Conservation (phyloP, 371 early-diverging fungal genomes). For the Mortierella sp. region DNA sequence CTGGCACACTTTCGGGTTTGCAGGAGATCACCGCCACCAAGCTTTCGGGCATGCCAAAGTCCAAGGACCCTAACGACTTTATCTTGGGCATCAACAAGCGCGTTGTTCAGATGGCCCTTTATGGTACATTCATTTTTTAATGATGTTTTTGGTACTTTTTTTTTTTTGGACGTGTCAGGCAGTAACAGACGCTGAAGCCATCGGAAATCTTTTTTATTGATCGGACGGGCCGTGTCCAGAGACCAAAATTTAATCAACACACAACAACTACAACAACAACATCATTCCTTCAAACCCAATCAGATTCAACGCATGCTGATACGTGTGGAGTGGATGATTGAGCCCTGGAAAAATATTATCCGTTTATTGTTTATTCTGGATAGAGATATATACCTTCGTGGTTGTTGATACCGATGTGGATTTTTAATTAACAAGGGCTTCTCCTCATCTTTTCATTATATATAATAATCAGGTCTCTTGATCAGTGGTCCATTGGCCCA, state of each 20-base stretch:
- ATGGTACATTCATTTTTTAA: constrained; percentile 67
- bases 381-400: neutral
- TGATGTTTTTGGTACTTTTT: neutral
- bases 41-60: constrained; percentile 69
- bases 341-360: neutral
- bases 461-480: constrained; percentile 60
- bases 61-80: constrained; percentile 53
- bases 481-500: constrained; percentile 83
- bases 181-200: no score
- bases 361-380: neutral
- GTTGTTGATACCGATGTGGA: neutral
- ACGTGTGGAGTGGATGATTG: neutral
- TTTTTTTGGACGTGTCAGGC: constrained; percentile 4
- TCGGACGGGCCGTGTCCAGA: neutral
- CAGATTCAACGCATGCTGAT: neutral
- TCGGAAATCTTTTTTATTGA: constrained; percentile 1
- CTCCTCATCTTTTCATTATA: neutral
- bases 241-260: neutral
- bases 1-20: constrained; percentile 77
- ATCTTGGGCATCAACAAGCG: constrained; percentile 70
- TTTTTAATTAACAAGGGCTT: neutral
- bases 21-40: constrained; percentile 85
- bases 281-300: neutral
- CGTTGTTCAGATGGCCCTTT: constrained; percentile 84
- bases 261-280: constrained; percentile 1